Base-by-base conservation (phyloP, 352 stramenopile genomes). In the Phytophthora hibernalis region DNA sequence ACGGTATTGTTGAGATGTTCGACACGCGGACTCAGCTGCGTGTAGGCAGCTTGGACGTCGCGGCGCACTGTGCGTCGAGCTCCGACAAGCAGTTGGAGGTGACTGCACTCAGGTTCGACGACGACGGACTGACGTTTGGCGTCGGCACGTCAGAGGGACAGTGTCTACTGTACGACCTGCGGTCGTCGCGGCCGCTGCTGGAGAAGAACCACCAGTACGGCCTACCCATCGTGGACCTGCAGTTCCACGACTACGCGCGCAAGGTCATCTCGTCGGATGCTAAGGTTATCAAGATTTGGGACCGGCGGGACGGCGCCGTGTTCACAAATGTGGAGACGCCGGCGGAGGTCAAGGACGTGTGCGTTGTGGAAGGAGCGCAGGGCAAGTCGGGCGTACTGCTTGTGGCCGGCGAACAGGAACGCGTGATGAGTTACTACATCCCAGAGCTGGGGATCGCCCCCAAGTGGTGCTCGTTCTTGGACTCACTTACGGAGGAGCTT, bases 241-340 rank as follows among this genome's bases (percentile, higher is more conserved):
- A 98, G 68, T 99, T 99, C 73, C 89, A 96, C 65, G 85, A 95
- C 67, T 91, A 78, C 70, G 79, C 64, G 70, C 86, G 82, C 20
- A 97, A 97, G 53, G 83, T 99, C 18, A 74, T 99, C 12, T 98
- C 93, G 26, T 89, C 90, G 8, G 97, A 99, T 78, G 81, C 94
- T 44, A 99, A 99, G 74, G 84, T 99, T 49, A 95, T 99, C 53
- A 99, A 99, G 81, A 96, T 99, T 67, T 99, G 98, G 97, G 93
- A 99, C 70, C 89, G 87, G 54, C 74, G 84, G 21, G 80, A 76
- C 35, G 97, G 97, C 43, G 83, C 85, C 9, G 88, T 98, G 56
- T 92, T 99, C 56, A 97, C 95, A 40, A 99, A 99, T 74, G 88
- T 99, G 15, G 98, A 99, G 85, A 97, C 97, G 1, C 91, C 95